phyloP scores from a whole-genome alignment of 345 rosid species.

The Salix exigua region DNA sequence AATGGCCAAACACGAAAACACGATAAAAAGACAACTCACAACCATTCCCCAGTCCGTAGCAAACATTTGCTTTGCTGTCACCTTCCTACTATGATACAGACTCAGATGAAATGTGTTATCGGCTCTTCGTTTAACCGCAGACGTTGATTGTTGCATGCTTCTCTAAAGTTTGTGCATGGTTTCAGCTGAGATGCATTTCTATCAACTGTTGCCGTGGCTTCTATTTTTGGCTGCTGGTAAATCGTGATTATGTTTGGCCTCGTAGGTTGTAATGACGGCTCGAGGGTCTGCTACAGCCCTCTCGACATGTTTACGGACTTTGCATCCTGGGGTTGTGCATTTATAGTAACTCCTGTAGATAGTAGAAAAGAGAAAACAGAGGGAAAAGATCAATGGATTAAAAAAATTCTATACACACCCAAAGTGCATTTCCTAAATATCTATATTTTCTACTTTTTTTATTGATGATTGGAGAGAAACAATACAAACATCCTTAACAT shows the following conservation, averaged over 20 bases:
- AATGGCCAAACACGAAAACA: slow-evolving; percentile 12
- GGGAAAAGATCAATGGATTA: background rate
- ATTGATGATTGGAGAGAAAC: no score
- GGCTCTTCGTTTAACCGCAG: slow-evolving; percentile 67
- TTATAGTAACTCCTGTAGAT: slow-evolving; percentile 80
- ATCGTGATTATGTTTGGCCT: slow-evolving; percentile 84
- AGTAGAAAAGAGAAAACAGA: background rate
- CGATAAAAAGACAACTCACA: slow-evolving; percentile 1
- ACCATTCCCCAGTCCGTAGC: slow-evolving; percentile 7
- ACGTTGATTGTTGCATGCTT: slow-evolving; percentile 24
- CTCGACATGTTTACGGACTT: slow-evolving; percentile 89
- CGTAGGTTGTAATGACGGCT: slow-evolving; percentile 88
- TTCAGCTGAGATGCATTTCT: slow-evolving; percentile 15
- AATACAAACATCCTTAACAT: no score
- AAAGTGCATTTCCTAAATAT: background rate
- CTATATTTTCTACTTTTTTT: no score
- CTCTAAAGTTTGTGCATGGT: slow-evolving; percentile 20
- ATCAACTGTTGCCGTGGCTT: slow-evolving; percentile 29
- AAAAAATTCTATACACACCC: background rate
- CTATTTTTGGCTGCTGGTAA: slow-evolving; percentile 68
- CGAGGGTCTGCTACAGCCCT: slow-evolving; percentile 75
- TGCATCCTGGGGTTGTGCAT: slow-evolving; percentile 79
- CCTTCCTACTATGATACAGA: background rate
- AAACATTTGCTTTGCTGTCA: background rate
- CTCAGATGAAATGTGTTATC: slow-evolving; percentile 25